Percentiles rank a stretch among this genome's conserved stretches.
Evolutionary conservation across 208 protist genomes (phyloP).

Genomic region (Spongospora subterranea): DNA sequence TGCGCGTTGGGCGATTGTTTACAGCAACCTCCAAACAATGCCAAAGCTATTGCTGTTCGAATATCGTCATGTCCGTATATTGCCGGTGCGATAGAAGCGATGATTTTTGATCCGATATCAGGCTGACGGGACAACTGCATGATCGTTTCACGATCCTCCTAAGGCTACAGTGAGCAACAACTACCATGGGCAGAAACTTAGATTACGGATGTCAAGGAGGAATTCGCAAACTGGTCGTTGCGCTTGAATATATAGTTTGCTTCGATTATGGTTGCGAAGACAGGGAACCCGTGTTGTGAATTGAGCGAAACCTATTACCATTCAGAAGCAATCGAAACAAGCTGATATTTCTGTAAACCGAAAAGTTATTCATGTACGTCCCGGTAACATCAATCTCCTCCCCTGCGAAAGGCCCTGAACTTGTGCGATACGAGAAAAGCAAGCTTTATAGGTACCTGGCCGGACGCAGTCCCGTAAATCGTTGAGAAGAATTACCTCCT

Average conservation of each 20-base stretch:
- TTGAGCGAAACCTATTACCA: conserved; percentile 96
- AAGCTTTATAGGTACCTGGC: conserved; percentile 81
- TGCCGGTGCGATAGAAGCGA: conserved; percentile 96
- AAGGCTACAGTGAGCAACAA: neutral
- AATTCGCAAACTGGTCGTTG: conserved; percentile 7
- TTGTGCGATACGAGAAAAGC: conserved; percentile 65
- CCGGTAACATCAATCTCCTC: conserved; percentile 88
- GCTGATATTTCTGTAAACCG: conserved; percentile 74
- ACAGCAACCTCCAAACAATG: conserved; percentile 91
- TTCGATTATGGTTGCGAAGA: conserved; percentile 97
- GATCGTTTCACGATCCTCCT: conserved; percentile 73
- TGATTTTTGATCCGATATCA: conserved; percentile 81
- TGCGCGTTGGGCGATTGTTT: conserved; percentile 64
- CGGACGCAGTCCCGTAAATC: conserved; percentile 97
- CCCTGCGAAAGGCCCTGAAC: neutral
- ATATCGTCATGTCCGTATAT: conserved; percentile 99
- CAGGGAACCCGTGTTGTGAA: conserved; percentile 95
- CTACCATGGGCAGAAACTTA: neutral
- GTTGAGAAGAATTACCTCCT: conserved; percentile 92
- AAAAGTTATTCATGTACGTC: conserved; percentile 97
- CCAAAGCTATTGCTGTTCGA: conserved; percentile 94
- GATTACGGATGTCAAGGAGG: neutral
- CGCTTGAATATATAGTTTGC: conserved; percentile 88
- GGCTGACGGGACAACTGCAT: conserved; percentile 80
- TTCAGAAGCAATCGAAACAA: conserved; percentile 95